Evolutionary conservation across 164 flowering plant species (phyloP).

Genomic region (Macadamia tetraphylla): DNA sequence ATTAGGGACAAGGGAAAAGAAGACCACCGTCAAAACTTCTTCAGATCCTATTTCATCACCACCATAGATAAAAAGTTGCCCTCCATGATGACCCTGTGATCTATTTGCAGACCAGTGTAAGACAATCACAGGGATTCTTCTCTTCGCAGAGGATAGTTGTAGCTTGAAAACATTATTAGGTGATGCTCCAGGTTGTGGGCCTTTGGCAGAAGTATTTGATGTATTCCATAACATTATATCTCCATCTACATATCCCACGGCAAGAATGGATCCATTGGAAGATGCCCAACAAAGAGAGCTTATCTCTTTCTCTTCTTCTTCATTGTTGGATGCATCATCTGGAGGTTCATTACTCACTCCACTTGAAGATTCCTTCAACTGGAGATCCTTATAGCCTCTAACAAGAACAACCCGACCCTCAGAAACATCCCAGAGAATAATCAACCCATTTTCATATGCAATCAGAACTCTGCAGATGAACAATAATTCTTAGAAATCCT

Average conservation of each 20-base stretch:
- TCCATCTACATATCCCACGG: constrained; percentile 90
- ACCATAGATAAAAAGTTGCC: constrained; percentile 80
- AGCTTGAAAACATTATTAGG: constrained; percentile 62
- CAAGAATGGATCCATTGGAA: constrained; percentile 67
- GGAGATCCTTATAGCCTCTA: constrained; percentile 72
- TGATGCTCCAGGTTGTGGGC: constrained; percentile 33
- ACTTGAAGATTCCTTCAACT: constrained; percentile 40
- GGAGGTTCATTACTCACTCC: constrained; percentile 18
- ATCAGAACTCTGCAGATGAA: constrained; percentile 62
- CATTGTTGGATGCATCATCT: constrained; percentile 25
- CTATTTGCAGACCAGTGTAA: constrained; percentile 58
- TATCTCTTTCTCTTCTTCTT: constrained; percentile 73
- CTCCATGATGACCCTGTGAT: constrained; percentile 36
- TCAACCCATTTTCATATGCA: constrained; percentile 71
- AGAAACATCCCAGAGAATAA: constrained; percentile 78
- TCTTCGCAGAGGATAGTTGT: constrained; percentile 62
- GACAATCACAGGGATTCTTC: constrained; percentile 80
- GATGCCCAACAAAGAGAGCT: constrained; percentile 95
- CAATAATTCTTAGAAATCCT: background rate
- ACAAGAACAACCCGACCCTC: constrained; percentile 47
- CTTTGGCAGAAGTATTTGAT: constrained; percentile 33
- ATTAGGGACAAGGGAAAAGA: background rate
- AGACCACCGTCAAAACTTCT: constrained; percentile 78
- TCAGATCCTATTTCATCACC: constrained; percentile 92
- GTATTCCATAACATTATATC: constrained; percentile 84